These are phyloP conservation scores for Colletotrichum caudatum DNA, from an alignment of 2,329 filamentous ascomycete species.

Conservation along the genomic window DNA sequence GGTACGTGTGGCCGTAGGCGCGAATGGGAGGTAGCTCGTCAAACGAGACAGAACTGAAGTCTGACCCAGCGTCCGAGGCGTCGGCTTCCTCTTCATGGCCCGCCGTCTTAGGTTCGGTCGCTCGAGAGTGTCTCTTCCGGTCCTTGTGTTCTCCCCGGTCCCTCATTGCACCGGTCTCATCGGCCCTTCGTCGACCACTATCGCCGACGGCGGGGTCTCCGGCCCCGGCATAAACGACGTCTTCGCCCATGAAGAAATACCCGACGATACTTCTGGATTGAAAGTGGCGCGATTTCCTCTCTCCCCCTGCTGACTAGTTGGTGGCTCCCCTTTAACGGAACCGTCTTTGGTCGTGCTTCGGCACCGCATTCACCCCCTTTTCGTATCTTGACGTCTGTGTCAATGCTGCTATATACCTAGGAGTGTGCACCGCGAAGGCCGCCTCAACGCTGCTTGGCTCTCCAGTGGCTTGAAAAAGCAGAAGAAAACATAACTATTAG, in stretches of 20 bases:
- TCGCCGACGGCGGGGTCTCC: constrained; percentile 33
- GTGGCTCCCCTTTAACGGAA: not conserved
- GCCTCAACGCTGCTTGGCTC: constrained; percentile 3
- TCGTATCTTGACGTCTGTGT: not conserved
- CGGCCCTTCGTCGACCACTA: constrained; percentile 23
- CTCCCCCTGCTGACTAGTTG: not conserved
- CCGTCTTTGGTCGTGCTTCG: not conserved
- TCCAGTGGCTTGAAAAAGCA: not conserved
- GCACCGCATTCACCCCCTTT: not conserved
- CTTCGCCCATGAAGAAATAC: constrained; percentile 26
- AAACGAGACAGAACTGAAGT: constrained; percentile 51
- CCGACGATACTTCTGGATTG: no score
- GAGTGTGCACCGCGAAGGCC: not conserved
- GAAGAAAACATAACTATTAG: not conserved
- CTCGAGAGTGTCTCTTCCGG: constrained; percentile 27
- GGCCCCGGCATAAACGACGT: constrained; percentile 31
- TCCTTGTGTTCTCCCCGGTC: constrained; percentile 25
- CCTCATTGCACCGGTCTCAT: not conserved
- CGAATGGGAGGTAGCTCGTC: constrained; percentile 50
- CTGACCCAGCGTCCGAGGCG: constrained; percentile 47
- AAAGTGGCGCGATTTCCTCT: not conserved
- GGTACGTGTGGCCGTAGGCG: constrained; percentile 53
- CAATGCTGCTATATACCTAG: not conserved
- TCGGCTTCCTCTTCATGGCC: constrained; percentile 42
- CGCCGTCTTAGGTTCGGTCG: not conserved